Conservation (phyloP, 2,329 filamentous ascomycete genomes). For the Aspergillus intermedius region DNA sequence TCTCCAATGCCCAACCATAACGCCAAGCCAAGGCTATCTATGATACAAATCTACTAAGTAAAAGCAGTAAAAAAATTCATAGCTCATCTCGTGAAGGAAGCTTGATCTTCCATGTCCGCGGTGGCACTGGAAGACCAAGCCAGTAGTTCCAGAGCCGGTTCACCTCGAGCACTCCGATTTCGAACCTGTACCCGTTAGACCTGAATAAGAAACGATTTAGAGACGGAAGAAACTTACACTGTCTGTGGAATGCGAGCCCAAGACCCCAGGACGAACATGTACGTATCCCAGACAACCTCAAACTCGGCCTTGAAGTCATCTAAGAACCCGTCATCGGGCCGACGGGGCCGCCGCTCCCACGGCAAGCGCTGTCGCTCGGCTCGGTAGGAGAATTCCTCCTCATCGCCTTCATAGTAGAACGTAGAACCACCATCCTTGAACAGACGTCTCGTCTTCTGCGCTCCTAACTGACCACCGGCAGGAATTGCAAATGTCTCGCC, state of each 20-base stretch:
- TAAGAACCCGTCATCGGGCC: constrained; percentile 40
- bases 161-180: constrained; percentile 50
- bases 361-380: constrained; percentile 24
- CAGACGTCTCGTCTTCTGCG: constrained; percentile 11
- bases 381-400: constrained; percentile 38
- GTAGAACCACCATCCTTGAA: constrained; percentile 29
- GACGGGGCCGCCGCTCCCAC: constrained; percentile 24
- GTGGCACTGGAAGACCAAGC: constrained; percentile 55
- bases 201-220: too few species aligned
- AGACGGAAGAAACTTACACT: constrained; percentile 53
- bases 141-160: constrained; percentile 55
- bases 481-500: constrained; percentile 25
- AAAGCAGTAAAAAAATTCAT: constrained; percentile 13
- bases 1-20: neutral
- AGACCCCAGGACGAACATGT: constrained; percentile 59
- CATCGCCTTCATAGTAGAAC: constrained; percentile 34
- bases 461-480: constrained; percentile 20
- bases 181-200: constrained; percentile 30
- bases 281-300: constrained; percentile 54
- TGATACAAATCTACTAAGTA: neutral
- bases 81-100: constrained; percentile 38
- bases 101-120: constrained; percentile 50
- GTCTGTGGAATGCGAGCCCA: constrained; percentile 65
- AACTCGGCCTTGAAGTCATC: constrained; percentile 62
- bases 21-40: neutral